phyloP scores from a whole-genome alignment of 2,329 filamentous ascomycete genomes.

The Xylaria hypoxylon region DNA sequence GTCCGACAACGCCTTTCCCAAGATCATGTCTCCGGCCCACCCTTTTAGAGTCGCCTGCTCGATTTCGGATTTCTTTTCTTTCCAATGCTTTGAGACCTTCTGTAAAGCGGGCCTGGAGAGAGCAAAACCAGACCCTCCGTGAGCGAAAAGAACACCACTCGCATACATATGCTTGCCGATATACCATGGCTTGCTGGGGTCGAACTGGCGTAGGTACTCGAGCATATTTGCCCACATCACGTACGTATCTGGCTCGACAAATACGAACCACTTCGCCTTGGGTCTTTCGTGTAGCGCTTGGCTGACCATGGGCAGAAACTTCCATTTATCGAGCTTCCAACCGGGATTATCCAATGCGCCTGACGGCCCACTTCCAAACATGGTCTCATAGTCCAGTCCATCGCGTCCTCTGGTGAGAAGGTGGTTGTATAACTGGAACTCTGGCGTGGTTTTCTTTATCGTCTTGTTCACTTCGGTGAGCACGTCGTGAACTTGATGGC shows the following conservation, averaged over 20 bases:
- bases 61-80: constrained; percentile 25
- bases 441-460: constrained; percentile 33
- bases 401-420: constrained; percentile 39
- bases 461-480: constrained; percentile 38
- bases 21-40: constrained; percentile 42
- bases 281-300: constrained; percentile 52
- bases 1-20: constrained; percentile 40
- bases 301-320: constrained; percentile 55
- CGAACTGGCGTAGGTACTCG: constrained; percentile 49
- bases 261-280: constrained; percentile 55
- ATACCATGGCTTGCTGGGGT: constrained; percentile 49
- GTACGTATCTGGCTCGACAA: constrained; percentile 55
- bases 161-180: constrained; percentile 52
- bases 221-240: constrained; percentile 53
- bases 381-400: constrained; percentile 46
- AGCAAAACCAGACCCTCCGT: constrained; percentile 53
- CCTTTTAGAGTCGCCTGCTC: constrained; percentile 36
- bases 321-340: constrained; percentile 58
- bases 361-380: constrained; percentile 52
- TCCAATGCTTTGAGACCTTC: constrained; percentile 37
- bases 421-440: constrained; percentile 42
- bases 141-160: constrained; percentile 50
- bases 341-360: constrained; percentile 50
- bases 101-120: constrained; percentile 54
- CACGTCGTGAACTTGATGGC: constrained; percentile 37